Evolutionary conservation across 306 rosid species (phyloP).

Genomic region (Psophocarpus tetragonolobus): DNA sequence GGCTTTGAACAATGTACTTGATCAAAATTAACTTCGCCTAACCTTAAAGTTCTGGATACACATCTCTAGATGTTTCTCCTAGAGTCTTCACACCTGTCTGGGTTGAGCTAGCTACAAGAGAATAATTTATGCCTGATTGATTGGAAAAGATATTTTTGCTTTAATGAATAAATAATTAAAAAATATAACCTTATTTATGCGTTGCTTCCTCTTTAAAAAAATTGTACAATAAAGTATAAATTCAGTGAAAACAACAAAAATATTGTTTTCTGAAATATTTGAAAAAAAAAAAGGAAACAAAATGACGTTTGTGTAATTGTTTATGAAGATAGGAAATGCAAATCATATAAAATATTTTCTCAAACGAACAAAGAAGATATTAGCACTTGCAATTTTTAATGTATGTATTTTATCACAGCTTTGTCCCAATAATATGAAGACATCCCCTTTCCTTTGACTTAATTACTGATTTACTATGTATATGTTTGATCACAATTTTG

Average conservation of each 20-base stretch:
- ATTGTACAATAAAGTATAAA: neutral
- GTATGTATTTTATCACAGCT: too few relatives aligned
- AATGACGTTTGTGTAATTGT: neutral
- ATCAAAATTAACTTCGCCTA: conserved; percentile 24
- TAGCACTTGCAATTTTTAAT: too few relatives aligned
- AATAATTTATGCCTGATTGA: neutral
- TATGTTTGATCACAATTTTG: neutral
- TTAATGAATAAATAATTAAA: neutral
- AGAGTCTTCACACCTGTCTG: conserved; percentile 9
- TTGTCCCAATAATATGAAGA: too few relatives aligned
- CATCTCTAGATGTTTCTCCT: conserved; percentile 13
- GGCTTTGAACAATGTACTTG: conserved; percentile 39
- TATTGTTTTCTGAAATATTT: neutral
- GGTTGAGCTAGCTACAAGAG: neutral
- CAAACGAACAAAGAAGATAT: neutral
- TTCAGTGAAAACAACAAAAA: neutral
- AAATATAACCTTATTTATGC: neutral
- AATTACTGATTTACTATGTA: neutral
- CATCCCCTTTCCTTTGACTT: neutral
- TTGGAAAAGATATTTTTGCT: neutral
- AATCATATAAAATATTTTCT: neutral
- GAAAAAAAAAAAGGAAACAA: neutral
- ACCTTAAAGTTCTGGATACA: conserved; percentile 25
- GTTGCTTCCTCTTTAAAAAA: neutral
- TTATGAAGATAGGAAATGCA: neutral